Conservation (phyloP, 2,329 filamentous ascomycete species). For the Xylaria sp. region DNA sequence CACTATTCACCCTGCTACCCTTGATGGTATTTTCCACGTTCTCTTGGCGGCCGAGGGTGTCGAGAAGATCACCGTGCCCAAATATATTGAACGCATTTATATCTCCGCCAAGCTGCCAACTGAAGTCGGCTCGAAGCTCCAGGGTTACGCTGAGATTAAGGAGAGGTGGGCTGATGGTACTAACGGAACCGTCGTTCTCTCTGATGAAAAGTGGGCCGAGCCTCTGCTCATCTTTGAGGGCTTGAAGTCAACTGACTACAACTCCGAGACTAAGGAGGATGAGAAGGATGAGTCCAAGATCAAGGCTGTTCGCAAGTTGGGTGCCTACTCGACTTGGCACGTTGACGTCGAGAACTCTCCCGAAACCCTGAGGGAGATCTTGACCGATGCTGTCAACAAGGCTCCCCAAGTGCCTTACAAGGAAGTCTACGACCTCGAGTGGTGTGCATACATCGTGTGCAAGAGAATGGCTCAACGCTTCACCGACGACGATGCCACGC, state of each 20-base stretch:
- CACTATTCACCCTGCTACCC: conserved; percentile 42
- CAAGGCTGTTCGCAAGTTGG: conserved; percentile 42
- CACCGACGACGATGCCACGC: conserved; percentile 39
- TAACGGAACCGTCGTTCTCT: conserved; percentile 45
- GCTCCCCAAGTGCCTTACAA: conserved; percentile 42
- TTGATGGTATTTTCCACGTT: conserved; percentile 45
- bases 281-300: conserved; percentile 41
- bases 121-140: conserved; percentile 38
- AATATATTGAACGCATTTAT: conserved; percentile 46
- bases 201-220: conserved; percentile 45
- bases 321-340: conserved; percentile 43
- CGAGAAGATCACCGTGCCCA: conserved; percentile 42
- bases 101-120: conserved; percentile 44
- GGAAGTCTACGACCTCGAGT: conserved; percentile 43
- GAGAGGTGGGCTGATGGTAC: conserved; percentile 45
- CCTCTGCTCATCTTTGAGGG: conserved; percentile 46
- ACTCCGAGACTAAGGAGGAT: conserved; percentile 36
- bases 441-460: conserved; percentile 46
- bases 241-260: conserved; percentile 44
- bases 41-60: conserved; percentile 44
- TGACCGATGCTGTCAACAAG: conserved; percentile 37
- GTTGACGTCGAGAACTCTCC: conserved; percentile 46
- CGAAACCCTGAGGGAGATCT: conserved; percentile 36
- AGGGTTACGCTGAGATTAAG: conserved; percentile 45
- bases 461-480: conserved; percentile 44